These are phyloP conservation scores for Plasmodium gallinaceum DNA, from an alignment of 169 alveolate species.

Conservation along the genomic window DNA sequence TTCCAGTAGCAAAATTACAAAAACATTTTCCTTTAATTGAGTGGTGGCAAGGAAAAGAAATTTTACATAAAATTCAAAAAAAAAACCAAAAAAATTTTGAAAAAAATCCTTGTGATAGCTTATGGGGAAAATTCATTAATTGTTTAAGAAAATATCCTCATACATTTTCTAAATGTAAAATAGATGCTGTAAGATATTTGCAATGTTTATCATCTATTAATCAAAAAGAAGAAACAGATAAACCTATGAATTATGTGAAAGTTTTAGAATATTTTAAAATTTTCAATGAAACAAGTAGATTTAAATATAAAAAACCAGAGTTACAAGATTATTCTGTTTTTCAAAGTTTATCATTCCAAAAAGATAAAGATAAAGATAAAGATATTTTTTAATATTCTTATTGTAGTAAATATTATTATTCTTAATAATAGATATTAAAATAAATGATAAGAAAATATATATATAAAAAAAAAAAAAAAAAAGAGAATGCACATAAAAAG, in stretches of 20 bases:
- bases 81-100: slow-evolving; percentile 55
- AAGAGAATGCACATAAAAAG: too few relatives aligned
- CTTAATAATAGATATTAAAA: background rate
- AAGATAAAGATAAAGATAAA: slow-evolving; percentile 6
- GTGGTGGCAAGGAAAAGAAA: slow-evolving; percentile 78
- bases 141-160: slow-evolving; percentile 75
- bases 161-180: slow-evolving; percentile 68
- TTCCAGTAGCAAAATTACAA: slow-evolving; percentile 70
- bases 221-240: slow-evolving; percentile 34
- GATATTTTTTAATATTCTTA: slow-evolving; percentile 15
- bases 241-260: slow-evolving; percentile 45
- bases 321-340: slow-evolving; percentile 58
- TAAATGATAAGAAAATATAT: too few relatives aligned
- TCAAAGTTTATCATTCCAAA: slow-evolving; percentile 36
- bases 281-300: slow-evolving; percentile 73
- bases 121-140: slow-evolving; percentile 76
- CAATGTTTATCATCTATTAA: slow-evolving; percentile 69
- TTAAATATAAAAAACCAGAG: slow-evolving; percentile 64
- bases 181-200: slow-evolving; percentile 57
- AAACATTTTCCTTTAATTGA: slow-evolving; percentile 70
- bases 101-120: slow-evolving; percentile 74
- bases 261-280: slow-evolving; percentile 73
- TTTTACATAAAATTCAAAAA: slow-evolving; percentile 72
- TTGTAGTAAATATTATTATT: slow-evolving; percentile 3
- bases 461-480: too few relatives aligned